A percentile compares a stretch with the other conserved stretches of the same genome.
Conservation (phyloP, 257 asterid genomes). For the Anisodus tanguticus region DNA sequence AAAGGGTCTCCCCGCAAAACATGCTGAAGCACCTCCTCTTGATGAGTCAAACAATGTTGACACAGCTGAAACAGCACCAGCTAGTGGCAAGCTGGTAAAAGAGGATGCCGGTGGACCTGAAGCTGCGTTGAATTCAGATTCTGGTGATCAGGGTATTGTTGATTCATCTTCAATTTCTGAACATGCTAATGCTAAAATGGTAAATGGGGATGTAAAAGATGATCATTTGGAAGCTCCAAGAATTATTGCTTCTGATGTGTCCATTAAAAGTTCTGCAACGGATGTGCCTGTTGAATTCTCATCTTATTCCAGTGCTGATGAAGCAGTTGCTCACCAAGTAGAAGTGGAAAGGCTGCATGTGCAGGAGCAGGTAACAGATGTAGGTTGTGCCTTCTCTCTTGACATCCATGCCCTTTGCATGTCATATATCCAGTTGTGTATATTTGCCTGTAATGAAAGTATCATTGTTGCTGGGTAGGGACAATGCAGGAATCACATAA, state of each 20-base stretch:
- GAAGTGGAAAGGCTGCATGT: slow-evolving; percentile 45
- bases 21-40: slow-evolving; percentile 40
- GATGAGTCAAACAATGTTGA: slow-evolving; percentile 42
- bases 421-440: slow-evolving; percentile 23
- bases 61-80: slow-evolving; percentile 43
- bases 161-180: slow-evolving; percentile 38
- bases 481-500: slow-evolving; percentile 73
- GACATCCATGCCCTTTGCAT: slow-evolving; percentile 37
- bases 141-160: slow-evolving; percentile 29
- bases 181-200: slow-evolving; percentile 45
- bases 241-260: slow-evolving; percentile 40
- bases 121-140: slow-evolving; percentile 36
- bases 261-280: slow-evolving; percentile 39
- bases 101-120: slow-evolving; percentile 46
- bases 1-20: slow-evolving; percentile 41
- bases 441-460: slow-evolving; percentile 43
- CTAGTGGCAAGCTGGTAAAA: slow-evolving; percentile 33
- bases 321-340: slow-evolving; percentile 21
- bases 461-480: slow-evolving; percentile 70
- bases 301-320: slow-evolving; percentile 34
- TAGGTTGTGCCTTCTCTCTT: slow-evolving; percentile 97
- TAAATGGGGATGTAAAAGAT: slow-evolving; percentile 43
- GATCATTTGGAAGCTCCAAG: slow-evolving; percentile 39
- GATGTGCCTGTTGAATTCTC: slow-evolving; percentile 47
- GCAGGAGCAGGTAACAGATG: slow-evolving; percentile 94